These are phyloP conservation scores for Cercospora sp. DNA, from an alignment of 2,329 filamentous ascomycete species.

Conservation along the genomic window DNA sequence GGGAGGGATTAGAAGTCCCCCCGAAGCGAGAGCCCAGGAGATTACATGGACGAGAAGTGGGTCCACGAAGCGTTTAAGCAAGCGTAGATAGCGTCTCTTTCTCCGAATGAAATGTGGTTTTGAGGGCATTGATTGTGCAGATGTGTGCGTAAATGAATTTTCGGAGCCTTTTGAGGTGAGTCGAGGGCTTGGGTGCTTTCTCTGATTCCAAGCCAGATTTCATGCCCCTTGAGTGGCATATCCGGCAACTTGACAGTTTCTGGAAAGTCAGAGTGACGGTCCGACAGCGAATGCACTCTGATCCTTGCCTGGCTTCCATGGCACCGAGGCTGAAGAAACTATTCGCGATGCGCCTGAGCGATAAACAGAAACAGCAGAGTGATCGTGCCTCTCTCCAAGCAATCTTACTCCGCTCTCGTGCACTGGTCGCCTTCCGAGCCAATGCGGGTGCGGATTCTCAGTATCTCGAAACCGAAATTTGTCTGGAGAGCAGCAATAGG, in stretches of 20 bases:
- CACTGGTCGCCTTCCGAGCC: neutral
- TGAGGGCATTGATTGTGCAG: neutral
- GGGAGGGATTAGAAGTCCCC: conserved; percentile 12
- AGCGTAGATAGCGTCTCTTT: neutral
- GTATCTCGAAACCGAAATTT: neutral
- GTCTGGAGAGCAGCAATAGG: neutral
- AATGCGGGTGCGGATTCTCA: neutral
- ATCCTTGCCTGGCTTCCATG: neutral
- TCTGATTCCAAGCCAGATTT: neutral
- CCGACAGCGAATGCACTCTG: neutral
- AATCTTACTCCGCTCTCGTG: neutral
- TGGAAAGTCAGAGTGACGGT: neutral
- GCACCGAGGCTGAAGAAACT: neutral
- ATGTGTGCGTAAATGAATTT: neutral
- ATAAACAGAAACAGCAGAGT: neutral
- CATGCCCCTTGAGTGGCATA: neutral
- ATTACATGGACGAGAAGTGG: conserved; percentile 4
- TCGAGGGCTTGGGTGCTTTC: neutral
- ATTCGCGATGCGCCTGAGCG: neutral
- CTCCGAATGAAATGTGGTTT: neutral
- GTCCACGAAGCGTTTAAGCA: neutral
- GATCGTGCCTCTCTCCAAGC: neutral
- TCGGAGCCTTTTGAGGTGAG: neutral
- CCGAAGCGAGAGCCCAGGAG: neutral
- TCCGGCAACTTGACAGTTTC: neutral